Conservation (phyloP, 2,329 filamentous ascomycete species). For the Xylaria sp. region DNA sequence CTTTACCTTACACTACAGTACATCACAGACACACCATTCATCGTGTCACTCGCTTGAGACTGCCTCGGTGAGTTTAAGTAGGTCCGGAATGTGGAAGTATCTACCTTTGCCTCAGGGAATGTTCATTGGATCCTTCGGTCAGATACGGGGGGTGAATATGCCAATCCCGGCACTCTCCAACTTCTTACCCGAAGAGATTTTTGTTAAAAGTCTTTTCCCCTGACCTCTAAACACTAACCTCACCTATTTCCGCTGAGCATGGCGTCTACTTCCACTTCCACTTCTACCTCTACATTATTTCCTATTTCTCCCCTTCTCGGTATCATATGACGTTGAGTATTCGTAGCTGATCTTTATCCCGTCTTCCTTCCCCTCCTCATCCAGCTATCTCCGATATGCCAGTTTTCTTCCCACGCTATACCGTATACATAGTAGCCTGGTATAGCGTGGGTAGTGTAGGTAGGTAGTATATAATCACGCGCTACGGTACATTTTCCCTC, state of each 20-base stretch:
- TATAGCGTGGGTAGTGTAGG: neutral
- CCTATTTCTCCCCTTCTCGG: neutral
- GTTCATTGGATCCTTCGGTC: conserved; percentile 29
- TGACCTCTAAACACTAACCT: neutral
- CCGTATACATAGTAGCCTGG: neutral
- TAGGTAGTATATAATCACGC: conserved; percentile 11
- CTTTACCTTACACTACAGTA: conserved; percentile 24
- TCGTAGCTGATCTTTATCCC: neutral
- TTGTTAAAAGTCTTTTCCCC: neutral
- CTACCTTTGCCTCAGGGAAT: conserved; percentile 12
- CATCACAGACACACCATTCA: conserved; percentile 1
- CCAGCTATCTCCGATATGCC: neutral
- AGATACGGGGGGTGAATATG: conserved; percentile 24
- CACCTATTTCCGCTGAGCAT: neutral
- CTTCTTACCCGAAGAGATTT: conserved; percentile 24
- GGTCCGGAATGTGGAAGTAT: conserved; percentile 17
- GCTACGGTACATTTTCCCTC: conserved; percentile 6
- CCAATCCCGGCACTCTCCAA: conserved; percentile 33
- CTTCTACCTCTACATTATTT: neutral
- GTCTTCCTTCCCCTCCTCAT: neutral
- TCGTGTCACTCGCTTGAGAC: conserved; percentile 35
- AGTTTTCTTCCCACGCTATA: neutral
- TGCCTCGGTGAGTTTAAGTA: conserved; percentile 38
- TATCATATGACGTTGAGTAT: neutral
- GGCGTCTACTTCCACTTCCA: too few relatives aligned